Evolutionary conservation across 2,329 filamentous ascomycete species (phyloP).

Genomic region (Colletotrichum orbiculare): DNA sequence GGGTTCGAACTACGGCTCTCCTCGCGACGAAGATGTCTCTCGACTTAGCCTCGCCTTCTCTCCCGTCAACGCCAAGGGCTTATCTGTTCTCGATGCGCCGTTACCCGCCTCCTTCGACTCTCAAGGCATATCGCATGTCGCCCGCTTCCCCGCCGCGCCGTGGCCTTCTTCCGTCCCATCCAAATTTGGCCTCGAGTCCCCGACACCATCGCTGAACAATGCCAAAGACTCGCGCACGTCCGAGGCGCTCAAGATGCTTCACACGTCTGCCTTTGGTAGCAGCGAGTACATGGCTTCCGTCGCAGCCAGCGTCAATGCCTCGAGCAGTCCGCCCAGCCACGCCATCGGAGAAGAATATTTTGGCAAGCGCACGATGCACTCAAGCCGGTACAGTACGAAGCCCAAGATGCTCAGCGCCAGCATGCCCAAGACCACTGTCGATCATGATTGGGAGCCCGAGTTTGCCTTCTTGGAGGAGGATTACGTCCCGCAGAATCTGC

Average conservation of each 20-base stretch:
- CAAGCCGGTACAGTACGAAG: conserved; percentile 71
- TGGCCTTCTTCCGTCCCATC: conserved; percentile 94
- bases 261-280: conserved; percentile 75
- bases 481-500: conserved; percentile 79
- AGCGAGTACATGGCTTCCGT: conserved; percentile 70
- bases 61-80: conserved; percentile 73
- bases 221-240: conserved; percentile 71
- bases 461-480: conserved; percentile 88
- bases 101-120: conserved; percentile 96
- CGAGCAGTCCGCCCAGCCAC: conserved; percentile 62
- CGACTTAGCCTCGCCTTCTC: conserved; percentile 80
- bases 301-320: conserved; percentile 46
- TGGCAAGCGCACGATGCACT: conserved; percentile 77
- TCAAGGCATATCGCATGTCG: conserved; percentile 92
- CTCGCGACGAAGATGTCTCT: conserved; percentile 72
- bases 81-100: conserved; percentile 94
- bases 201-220: conserved; percentile 76
- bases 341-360: conserved; percentile 70
- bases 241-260: conserved; percentile 72
- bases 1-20: conserved; percentile 80
- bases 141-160: conserved; percentile 80
- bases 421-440: conserved; percentile 72
- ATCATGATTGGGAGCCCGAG: conserved; percentile 72
- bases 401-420: conserved; percentile 76
- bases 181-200: conserved; percentile 89